A percentile compares a stretch with the other conserved stretches of the same genome.
phyloP scores from a whole-genome alignment of 106 monocot species.

The Hemerocallis citrina region DNA sequence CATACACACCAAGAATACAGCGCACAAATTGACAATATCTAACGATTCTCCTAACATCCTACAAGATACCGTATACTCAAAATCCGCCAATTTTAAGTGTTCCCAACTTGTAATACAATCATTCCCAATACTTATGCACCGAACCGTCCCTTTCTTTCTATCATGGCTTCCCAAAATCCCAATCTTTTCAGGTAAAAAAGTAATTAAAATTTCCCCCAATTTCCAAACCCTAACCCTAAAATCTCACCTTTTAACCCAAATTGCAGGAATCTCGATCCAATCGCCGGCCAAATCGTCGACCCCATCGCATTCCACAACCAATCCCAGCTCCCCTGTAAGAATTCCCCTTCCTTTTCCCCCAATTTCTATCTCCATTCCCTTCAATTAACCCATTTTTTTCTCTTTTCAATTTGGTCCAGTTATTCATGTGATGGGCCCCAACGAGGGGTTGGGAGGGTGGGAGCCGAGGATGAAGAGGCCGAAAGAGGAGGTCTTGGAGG shows the following conservation, averaged over 20 bases:
- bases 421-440: neutral
- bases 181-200: no score
- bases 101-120: no score
- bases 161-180: no score
- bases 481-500: constrained; percentile 4
- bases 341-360: neutral
- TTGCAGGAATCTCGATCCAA: constrained; percentile 1
- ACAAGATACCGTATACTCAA: no score
- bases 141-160: no score
- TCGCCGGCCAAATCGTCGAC: neutral
- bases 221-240: neutral
- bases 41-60: no score
- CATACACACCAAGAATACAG: no score
- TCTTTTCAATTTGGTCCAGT: no score
- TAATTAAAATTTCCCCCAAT: no score
- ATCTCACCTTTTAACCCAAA: neutral
- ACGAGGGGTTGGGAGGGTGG: neutral
- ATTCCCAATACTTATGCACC: no score
- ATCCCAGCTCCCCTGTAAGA: constrained; percentile 1
- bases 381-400: neutral
- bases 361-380: neutral
- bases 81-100: no score
- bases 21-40: no score
- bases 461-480: neutral
- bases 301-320: constrained; percentile 3